phyloP scores from a whole-genome alignment of 2,329 filamentous ascomycete genomes.

The Blumeria graminis region DNA sequence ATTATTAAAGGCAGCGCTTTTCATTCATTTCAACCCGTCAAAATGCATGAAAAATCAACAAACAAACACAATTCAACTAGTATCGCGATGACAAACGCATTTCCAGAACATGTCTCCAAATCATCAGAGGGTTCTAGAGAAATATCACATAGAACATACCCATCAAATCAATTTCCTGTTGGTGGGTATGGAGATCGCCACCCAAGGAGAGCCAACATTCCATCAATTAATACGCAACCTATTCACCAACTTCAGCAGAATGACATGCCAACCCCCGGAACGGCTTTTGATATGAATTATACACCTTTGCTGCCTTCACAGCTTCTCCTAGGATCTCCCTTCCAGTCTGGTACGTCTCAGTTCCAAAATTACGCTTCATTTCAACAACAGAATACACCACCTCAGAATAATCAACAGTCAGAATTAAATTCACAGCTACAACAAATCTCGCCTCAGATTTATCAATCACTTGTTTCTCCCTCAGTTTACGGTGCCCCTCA shows the following conservation, averaged over 20 bases:
- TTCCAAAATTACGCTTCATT: constrained; percentile 70
- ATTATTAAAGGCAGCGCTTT: constrained; percentile 61
- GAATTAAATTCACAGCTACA: constrained; percentile 53
- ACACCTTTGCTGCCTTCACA: constrained; percentile 87
- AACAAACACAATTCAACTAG: constrained; percentile 33
- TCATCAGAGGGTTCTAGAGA: constrained; percentile 64
- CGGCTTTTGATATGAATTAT: constrained; percentile 93
- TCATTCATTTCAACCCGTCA: constrained; percentile 61
- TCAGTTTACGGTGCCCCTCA: constrained; percentile 62
- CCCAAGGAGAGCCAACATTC: constrained; percentile 63
- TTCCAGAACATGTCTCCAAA: constrained; percentile 50
- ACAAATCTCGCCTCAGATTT: constrained; percentile 59
- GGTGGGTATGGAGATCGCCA: constrained; percentile 71
- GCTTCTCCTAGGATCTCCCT: constrained; percentile 81
- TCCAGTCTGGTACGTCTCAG: constrained; percentile 84
- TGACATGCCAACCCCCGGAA: constrained; percentile 69
- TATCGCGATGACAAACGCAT: constrained; percentile 31
- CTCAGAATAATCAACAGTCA: constrained; percentile 29
- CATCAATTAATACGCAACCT: constrained; percentile 71
- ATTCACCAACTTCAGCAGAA: constrained; percentile 28
- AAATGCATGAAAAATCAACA: constrained; percentile 72
- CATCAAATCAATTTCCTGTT: constrained; percentile 48
- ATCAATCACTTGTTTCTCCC: constrained; percentile 66
- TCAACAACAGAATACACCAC: constrained; percentile 30
- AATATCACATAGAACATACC: constrained; percentile 82